These are phyloP conservation scores for Jacaranda mimosifolia DNA, from an alignment of 257 asterid species.

Conservation along the genomic window DNA sequence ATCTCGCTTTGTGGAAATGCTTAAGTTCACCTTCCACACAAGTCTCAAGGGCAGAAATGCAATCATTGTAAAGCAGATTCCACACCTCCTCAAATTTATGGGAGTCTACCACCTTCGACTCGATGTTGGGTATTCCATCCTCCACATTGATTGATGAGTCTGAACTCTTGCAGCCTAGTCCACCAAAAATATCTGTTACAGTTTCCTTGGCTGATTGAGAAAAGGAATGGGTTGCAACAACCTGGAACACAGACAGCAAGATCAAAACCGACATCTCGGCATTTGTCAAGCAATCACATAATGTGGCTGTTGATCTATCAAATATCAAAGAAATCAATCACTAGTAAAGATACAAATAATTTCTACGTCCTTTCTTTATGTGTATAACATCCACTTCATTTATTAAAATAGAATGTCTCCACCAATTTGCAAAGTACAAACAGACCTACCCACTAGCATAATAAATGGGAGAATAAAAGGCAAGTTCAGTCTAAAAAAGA, in stretches of 20 bases:
- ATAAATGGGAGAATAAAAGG: conserved; percentile 23
- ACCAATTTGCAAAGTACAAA: conserved; percentile 18
- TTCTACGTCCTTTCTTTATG: conserved; percentile 23
- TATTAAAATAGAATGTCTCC: conserved; percentile 8
- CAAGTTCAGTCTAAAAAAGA: conserved; percentile 29
- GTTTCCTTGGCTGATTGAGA: conserved; percentile 67
- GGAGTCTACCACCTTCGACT: conserved; percentile 43
- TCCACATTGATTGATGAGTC: conserved; percentile 51
- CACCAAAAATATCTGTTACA: conserved; percentile 50
- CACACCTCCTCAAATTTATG: conserved; percentile 65
- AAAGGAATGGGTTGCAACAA: conserved; percentile 75
- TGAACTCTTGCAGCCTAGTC: conserved; percentile 49
- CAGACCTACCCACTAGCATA: conserved; percentile 25
- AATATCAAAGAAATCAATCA: conserved; percentile 24
- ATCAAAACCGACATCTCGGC: conserved; percentile 16
- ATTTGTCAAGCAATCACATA: conserved; percentile 32
- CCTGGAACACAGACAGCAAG: conserved; percentile 58
- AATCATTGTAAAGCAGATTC: conserved; percentile 85
- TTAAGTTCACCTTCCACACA: conserved; percentile 99
- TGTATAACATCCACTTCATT: conserved; percentile 18
- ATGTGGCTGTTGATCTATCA: conserved; percentile 23
- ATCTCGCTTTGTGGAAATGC: conserved; percentile 97
- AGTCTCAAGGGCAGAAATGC: conserved; percentile 88
- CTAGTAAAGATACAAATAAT: conserved; percentile 24
- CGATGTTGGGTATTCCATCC: conserved; percentile 47